Evolutionary conservation across 2,329 filamentous ascomycete genomes (phyloP).

Genomic region (Calonectria fujianensis): DNA sequence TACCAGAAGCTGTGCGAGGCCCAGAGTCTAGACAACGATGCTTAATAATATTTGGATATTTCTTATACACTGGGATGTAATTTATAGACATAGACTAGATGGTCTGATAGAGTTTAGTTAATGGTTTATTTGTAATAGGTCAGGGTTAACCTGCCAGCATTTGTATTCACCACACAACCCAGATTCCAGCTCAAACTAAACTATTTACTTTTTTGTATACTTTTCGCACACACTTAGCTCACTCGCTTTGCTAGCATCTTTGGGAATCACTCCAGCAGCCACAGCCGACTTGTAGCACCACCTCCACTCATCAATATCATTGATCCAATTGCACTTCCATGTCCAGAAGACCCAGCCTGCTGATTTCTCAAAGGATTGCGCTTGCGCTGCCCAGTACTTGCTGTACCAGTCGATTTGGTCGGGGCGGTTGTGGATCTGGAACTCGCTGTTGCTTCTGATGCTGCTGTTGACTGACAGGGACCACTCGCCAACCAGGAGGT

Average conservation of each 20-base stretch:
- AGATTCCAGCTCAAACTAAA: too few species aligned
- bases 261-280: conserved; percentile 52
- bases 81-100: neutral
- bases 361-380: conserved; percentile 71
- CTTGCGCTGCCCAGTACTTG: conserved; percentile 75
- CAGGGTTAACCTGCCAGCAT: neutral
- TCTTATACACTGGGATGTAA: neutral
- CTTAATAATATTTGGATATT: neutral
- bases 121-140: neutral
- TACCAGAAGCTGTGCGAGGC: conserved; percentile 39
- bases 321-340: conserved; percentile 68
- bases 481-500: conserved; percentile 76
- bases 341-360: conserved; percentile 77
- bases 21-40: conserved; percentile 15
- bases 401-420: conserved; percentile 70
- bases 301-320: conserved; percentile 66
- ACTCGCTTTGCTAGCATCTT: conserved; percentile 48
- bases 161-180: too few species aligned
- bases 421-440: conserved; percentile 57
- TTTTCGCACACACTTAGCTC: conserved; percentile 29
- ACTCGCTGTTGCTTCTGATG: conserved; percentile 66
- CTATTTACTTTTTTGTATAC: neutral
- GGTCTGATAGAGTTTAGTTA: neutral
- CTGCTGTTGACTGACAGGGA: conserved; percentile 70
- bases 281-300: conserved; percentile 67